Base-by-base conservation (phyloP, 1,284 basidiomycete species). In the Naganishia liquefaciens region DNA sequence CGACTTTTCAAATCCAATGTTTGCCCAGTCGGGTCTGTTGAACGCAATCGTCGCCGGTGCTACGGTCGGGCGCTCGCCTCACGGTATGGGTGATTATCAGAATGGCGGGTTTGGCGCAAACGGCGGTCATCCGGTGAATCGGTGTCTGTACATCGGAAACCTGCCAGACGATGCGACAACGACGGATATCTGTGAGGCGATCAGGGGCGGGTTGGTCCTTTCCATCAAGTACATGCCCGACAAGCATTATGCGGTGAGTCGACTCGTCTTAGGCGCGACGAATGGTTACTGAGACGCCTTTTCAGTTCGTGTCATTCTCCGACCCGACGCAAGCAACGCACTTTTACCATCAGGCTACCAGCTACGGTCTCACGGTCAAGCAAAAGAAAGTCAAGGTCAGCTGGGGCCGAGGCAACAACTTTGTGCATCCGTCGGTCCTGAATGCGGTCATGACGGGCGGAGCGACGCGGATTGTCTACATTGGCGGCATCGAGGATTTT, bases 381-480 rank as follows among this genome's bases (percentile, higher is more conserved):
- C 91, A 91, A 77, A 88, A 93, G 55, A 86, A 91, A 21, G 84
- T 96, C 66, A 95, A 95, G 81, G 86, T 95, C 70, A 92, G 93
- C 52, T 97, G 93, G 93, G 93, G 93, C 69, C 93, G 93, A 83
- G 89, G 90, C 75, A 86, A 89, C 30, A 90, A 91, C 3, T 88
- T 92, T 28, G 82, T 94, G 23, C 84, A 88, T 28, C 89, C 92
- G 28, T 85, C 87, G 11, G 65, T 76, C 2, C 82, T 93, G 52
- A 90, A 90, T 47, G 84, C 93, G 64, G 88, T 89, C 1, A 90
- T 97, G 10, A 90, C 94, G 77, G 84, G 87, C 0, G 93, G 93
- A 27, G 91, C 93, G 2, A 95, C 91, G 21, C 84, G 93, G 63
- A 97, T 96, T 75, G 93, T 97, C 63, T 97, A 96, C 78, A 87